Evolutionary conservation across 2,329 filamentous ascomycete species (phyloP).

Genomic region (Nemania abortiva): DNA sequence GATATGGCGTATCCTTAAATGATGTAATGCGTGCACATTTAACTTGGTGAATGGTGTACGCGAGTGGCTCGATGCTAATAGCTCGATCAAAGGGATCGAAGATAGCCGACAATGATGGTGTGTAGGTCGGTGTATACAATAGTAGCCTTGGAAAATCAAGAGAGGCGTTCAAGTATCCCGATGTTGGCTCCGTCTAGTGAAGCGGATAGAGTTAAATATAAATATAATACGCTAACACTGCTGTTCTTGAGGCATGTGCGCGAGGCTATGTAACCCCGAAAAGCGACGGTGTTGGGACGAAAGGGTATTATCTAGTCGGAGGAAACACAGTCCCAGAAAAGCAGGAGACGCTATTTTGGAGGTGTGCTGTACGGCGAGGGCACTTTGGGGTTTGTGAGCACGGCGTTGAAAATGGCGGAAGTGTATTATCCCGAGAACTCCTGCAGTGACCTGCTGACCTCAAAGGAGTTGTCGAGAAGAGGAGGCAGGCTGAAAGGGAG

Average conservation of each 20-base stretch:
- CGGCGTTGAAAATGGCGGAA: slow-evolving; percentile 53
- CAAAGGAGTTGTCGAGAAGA: slow-evolving; percentile 70
- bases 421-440: slow-evolving; percentile 60
- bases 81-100: not conserved
- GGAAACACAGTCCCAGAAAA: slow-evolving; percentile 7
- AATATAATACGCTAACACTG: slow-evolving; percentile 18
- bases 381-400: slow-evolving; percentile 29
- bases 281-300: slow-evolving; percentile 4
- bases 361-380: not conserved
- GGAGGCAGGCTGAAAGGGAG: slow-evolving; percentile 47
- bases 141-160: not conserved
- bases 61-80: not conserved
- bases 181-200: not conserved
- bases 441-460: slow-evolving; percentile 88
- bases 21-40: not conserved
- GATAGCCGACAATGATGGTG: slow-evolving; percentile 6
- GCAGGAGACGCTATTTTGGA: slow-evolving; percentile 11
- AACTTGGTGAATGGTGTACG: not conserved
- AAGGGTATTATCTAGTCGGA: slow-evolving; percentile 24
- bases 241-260: slow-evolving; percentile 19
- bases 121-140: not conserved
- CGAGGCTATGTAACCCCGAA: not conserved
- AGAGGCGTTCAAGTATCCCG: not conserved
- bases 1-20: not conserved
- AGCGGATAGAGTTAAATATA: slow-evolving; percentile 1